Percentiles rank a stretch among this genome's conserved stretches.
phyloP scores from a whole-genome alignment of 2,329 filamentous ascomycete genomes.

The Pseudonectria buxi region DNA sequence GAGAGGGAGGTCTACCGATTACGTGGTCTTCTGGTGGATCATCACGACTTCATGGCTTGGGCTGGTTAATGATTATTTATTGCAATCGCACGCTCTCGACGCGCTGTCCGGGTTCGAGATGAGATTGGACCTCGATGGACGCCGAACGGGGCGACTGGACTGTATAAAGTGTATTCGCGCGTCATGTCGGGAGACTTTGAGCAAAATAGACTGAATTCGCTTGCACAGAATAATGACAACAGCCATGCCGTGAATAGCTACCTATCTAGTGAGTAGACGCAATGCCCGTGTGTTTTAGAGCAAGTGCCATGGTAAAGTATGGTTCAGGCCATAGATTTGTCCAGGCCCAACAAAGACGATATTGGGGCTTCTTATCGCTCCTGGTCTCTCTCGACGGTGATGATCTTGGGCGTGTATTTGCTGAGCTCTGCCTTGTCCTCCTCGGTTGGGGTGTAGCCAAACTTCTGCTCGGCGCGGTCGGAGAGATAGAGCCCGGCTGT shows the following conservation, averaged over 20 bases:
- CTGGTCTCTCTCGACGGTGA: slow-evolving; percentile 42
- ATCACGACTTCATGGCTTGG: slow-evolving; percentile 30
- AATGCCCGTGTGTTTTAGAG: too few relatives aligned
- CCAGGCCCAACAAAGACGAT: not conserved
- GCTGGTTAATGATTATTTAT: slow-evolving; percentile 29
- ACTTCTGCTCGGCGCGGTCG: slow-evolving; percentile 64
- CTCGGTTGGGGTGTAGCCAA: slow-evolving; percentile 66
- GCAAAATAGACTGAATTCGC: too few relatives aligned
- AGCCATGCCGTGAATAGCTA: too few relatives aligned
- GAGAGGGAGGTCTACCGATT: slow-evolving; percentile 26
- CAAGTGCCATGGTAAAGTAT: too few relatives aligned
- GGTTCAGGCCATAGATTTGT: too few relatives aligned
- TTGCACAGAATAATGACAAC: too few relatives aligned
- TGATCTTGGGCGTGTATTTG: slow-evolving; percentile 55
- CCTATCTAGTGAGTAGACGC: too few relatives aligned
- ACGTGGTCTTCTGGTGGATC: slow-evolving; percentile 22
- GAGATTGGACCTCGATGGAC: slow-evolving; percentile 1
- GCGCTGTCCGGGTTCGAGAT: slow-evolving; percentile 11
- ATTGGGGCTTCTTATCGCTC: slow-evolving; percentile 1
- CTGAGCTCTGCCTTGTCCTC: slow-evolving; percentile 64
- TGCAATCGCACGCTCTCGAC: slow-evolving; percentile 8
- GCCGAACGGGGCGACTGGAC: not conserved
- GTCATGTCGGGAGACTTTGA: not conserved
- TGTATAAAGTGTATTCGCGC: not conserved
- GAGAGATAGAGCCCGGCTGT: slow-evolving; percentile 64